These are phyloP conservation scores for Piper betle DNA, from an alignment of 164 flowering plant genomes.

Conservation along the genomic window DNA sequence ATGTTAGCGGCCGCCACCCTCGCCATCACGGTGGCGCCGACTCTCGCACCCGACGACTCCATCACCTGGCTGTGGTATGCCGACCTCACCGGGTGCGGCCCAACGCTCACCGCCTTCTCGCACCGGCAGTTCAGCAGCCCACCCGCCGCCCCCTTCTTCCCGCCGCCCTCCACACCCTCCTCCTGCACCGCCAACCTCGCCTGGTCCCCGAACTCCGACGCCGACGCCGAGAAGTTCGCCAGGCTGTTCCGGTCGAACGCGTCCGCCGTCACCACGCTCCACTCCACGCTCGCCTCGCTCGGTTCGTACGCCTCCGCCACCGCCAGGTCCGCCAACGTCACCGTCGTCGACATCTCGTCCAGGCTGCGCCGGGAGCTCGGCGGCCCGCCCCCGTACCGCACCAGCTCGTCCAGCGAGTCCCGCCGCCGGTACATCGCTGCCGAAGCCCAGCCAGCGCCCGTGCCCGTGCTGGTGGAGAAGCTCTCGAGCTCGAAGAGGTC, in stretches of 20 bases:
- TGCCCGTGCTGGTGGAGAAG: conserved; percentile 45
- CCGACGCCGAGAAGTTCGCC: conserved; percentile 26
- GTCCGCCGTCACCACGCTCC: conserved; percentile 75
- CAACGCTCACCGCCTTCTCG: conserved; percentile 81
- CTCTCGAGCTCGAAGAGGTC: conserved; percentile 92
- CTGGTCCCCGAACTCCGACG: conserved; percentile 22
- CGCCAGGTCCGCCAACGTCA: conserved; percentile 14
- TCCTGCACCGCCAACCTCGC: conserved; percentile 1
- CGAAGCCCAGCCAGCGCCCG: conserved; percentile 2
- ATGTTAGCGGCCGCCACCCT: conserved; percentile 2
- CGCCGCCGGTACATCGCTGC: conserved; percentile 20
- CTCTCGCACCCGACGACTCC: no score
- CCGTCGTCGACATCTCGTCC: conserved; percentile 25
- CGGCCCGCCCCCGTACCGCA: background rate
- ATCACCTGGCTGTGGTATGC: background rate
- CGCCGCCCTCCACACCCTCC: conserved; percentile 3
- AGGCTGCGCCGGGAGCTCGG: conserved; percentile 17
- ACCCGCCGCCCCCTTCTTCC: conserved; percentile 8
- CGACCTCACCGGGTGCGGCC: conserved; percentile 29
- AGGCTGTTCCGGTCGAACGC: conserved; percentile 51
- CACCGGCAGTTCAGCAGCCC: conserved; percentile 54
- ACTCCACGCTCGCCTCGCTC: conserved; percentile 29
- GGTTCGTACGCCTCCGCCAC: conserved; percentile 70
- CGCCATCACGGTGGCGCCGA: background rate
- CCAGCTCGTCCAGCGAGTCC: conserved; percentile 5